Base-by-base conservation (phyloP, 106 monocot species). In the Dendrobium officinale region DNA sequence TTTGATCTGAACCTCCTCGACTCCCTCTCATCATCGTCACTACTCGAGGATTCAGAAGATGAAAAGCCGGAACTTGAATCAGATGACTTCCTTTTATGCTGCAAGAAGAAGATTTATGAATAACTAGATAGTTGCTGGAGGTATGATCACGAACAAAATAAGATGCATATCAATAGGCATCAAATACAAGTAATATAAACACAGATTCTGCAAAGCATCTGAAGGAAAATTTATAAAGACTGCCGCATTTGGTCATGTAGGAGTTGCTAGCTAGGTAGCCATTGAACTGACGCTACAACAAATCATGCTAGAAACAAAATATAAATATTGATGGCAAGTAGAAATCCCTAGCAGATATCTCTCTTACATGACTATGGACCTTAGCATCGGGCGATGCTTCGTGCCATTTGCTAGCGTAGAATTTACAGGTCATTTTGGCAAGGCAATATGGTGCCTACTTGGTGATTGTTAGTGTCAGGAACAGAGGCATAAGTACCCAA, bases 11-110 rank as follows among this genome's bases (percentile, higher is more conserved):
- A 88, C 56, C 85, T 89, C 75, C 67, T 89, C 3, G 87, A 81
- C 45, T 87, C 93, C 77, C 81, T 88, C 41, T 84, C 93, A 31
- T 84, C 86, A 0, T 87, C 86, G 29, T 87, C 87, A 51, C 77
- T 85, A 75, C 90, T 88, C 10, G 86, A 89, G 24, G 80, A 86
- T 73, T 89, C 91, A 42, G 88, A 88, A n/a, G 86, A 88, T 79
- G 91, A 91, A 80, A 77, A 78, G 8, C 81, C 87, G 43, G 92
- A 90, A 72, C 93, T 89, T 43, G 91, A 88, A 24, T 83, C 86
- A 3, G 91, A 85, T 74, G 87, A 85, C 42, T 79, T 91, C 64
- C 86, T 87, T 68, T 47, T 89, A 42, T 88, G 86, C 93, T 93
- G 84, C 33, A 75, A 79, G 0, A 78, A 37, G 20, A 6, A 74